Evolutionary conservation across 306 rosid genomes (phyloP).

Genomic region (Luffa acutangula): DNA sequence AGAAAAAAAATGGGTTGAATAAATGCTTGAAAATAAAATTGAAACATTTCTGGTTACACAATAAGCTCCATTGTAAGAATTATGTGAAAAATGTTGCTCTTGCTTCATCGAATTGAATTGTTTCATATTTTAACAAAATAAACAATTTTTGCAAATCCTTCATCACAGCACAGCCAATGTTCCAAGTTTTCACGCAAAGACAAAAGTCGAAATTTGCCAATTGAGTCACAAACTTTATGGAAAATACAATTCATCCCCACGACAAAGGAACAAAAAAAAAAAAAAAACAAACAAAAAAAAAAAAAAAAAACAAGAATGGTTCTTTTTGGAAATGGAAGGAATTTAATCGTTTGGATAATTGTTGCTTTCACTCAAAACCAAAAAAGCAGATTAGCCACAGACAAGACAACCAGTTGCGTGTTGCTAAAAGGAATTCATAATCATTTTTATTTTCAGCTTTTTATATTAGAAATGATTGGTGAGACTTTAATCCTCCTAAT

Average conservation of each 20-base stretch:
- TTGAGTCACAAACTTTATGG: not conserved
- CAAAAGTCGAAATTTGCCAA: not conserved
- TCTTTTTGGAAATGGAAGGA: not conserved
- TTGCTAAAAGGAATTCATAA: not conserved
- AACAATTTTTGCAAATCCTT: not conserved
- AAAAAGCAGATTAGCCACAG: not conserved
- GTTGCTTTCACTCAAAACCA: not conserved
- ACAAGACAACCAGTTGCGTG: not conserved
- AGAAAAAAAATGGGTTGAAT: no score
- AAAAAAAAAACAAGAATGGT: not conserved
- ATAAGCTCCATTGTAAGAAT: no score
- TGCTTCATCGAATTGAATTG: no score
- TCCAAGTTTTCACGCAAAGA: not conserved
- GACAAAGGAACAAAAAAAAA: no score
- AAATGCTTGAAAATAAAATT: no score
- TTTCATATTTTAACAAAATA: no score
- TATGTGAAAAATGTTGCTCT: no score
- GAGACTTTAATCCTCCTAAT: not conserved
- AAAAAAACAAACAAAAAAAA: not conserved
- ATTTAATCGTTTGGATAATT: not conserved
- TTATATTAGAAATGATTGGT: no score
- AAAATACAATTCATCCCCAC: not conserved
- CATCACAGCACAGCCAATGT: not conserved
- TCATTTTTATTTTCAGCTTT: not conserved
- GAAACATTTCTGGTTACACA: no score